Evolutionary conservation across 2,329 filamentous ascomycete genomes (phyloP), one percentile per base, ranked within the genome.

Genomic region (Bipolaris bicolor): DNA sequence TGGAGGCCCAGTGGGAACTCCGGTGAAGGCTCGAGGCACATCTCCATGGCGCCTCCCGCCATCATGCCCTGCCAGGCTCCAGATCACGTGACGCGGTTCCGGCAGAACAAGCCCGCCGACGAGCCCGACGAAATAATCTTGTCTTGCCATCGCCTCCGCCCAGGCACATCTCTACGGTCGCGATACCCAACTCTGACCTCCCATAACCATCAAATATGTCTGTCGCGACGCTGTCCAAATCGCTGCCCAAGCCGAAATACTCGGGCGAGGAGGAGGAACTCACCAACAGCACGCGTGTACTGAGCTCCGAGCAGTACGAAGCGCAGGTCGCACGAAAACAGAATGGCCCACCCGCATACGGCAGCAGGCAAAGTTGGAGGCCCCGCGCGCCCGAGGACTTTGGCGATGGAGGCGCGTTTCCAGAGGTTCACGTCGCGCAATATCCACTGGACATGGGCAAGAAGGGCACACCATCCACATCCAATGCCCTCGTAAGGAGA

Each of bases 381-480:
- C 95, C 95, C 31, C 89, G 94, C 70, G 84, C 84, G 39, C 86
- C 90, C 62, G 93, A 97, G 74, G 95, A 99, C 77, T 99, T 93
- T 79, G 93, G 91, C 69, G 93, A 98, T 82, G 95, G 95, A 63
- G 95, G 95, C 69, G 92, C 94, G 50, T 99, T 97, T 73, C 95
- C 95, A 36, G 94, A 98, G 78, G 88, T 97, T 26, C 88, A 91
- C 13, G 88, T 98, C 50, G 95, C 94, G 41, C 95, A 99, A 74
- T 99, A 98, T 74, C 95, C 95, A 10, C 85, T 97, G 49, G 91
- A 96, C 58, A 97, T 98, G 92, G 94, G 94, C 57, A 87, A 89
- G 69, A 96, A 96, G 78, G 81, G 80, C 57, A 65, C 68, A 26
- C 61, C 70, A 13, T 69, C 65, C 46, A 83, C 84, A 34, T 95